Percentiles rank a stretch among this genome's conserved stretches.
Evolutionary conservation across 805 yeast genomes (phyloP).

Genomic region (Candida caryicola): DNA sequence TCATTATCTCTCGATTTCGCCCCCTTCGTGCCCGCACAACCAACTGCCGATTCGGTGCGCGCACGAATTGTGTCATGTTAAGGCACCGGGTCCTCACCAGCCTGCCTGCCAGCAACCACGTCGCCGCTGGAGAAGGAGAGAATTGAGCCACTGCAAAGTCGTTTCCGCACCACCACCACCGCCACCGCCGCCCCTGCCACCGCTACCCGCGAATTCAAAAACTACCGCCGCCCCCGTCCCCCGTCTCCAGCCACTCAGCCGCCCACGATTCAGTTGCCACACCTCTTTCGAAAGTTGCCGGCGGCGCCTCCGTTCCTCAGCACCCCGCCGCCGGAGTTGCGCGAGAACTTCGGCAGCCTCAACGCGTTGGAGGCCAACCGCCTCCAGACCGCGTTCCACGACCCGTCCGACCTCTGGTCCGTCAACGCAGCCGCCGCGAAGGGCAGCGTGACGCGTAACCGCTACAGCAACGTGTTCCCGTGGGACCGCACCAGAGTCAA

Average conservation of each 20-base stretch:
- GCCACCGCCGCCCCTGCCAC: too few species aligned
- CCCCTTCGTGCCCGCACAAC: background rate
- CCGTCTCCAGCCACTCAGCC: background rate
- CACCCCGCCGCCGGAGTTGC: constrained; percentile 5
- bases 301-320: constrained; percentile 11
- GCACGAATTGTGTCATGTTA: constrained; percentile 2
- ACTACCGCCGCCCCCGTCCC: background rate
- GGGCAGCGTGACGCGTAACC: constrained; percentile 19
- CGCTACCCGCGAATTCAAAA: too few species aligned
- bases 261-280: constrained; percentile 5
- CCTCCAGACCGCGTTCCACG: background rate
- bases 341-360: constrained; percentile 11
- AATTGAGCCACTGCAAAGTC: too few species aligned
- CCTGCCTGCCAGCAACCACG: too few species aligned
- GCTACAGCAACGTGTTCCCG: constrained; percentile 42
- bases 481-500: constrained; percentile 37
- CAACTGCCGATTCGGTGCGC: background rate
- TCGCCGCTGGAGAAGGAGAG: too few species aligned
- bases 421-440: constrained; percentile 4
- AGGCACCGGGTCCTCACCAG: too few species aligned
- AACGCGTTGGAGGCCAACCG: constrained; percentile 10
- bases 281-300: constrained; percentile 2
- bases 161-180: too few species aligned
- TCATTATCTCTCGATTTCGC: background rate
- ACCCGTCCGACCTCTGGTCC: constrained; percentile 6